Evolutionary conservation across 1,284 basidiomycete species (phyloP), one percentile per base, ranked within the genome.

Genomic region (Fistulina hepatica): DNA sequence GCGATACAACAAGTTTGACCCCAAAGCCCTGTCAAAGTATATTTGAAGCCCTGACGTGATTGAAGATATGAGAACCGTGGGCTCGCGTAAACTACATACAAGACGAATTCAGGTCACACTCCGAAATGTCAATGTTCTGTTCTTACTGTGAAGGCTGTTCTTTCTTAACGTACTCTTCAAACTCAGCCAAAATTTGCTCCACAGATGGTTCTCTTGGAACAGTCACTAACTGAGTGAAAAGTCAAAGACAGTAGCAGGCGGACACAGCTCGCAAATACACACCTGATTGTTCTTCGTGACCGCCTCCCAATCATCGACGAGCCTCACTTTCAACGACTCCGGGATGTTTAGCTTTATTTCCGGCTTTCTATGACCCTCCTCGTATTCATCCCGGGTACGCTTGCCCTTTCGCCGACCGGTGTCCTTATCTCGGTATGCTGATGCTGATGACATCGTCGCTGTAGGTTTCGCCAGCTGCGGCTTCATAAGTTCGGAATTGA

Each of bases 301-400:
- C 12, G 82, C 79, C 61, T 98, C 94, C 94, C 94, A 98, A 52
- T 98, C 95, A 52, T 98, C 93, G 1, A 98, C 93, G 11, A 99
- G 69, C 42, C 86, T 71, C 21, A 83, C 69, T 58, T 97, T 97
- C 46, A 98, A 71, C 11, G 73, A 58, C 50, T 97, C 93, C 0
- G 94, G 95, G 10, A 97, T 80, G 38, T 69, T 73, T 33, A 98
- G 70, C 58, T 89, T 91, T 69, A 98, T 81, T 52, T 97, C 93
- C 3, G 88, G 86, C 48, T 83, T 79, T 58, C 79, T 81, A 50
- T 56, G 64, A 27, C 58, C 63, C 25, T 82, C 80, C 68, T 77
- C 44, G 34, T 45, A 20, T 8, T 11, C 21, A 38, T n/a, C n/a
- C n/a, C n/a, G n/a, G n/a, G n/a, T n/a, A n/a, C n/a, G n/a, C n/a